Evolutionary conservation across 1,139 yeast genomes (phyloP).

Genomic region (Lodderomyces jiufengensis): DNA sequence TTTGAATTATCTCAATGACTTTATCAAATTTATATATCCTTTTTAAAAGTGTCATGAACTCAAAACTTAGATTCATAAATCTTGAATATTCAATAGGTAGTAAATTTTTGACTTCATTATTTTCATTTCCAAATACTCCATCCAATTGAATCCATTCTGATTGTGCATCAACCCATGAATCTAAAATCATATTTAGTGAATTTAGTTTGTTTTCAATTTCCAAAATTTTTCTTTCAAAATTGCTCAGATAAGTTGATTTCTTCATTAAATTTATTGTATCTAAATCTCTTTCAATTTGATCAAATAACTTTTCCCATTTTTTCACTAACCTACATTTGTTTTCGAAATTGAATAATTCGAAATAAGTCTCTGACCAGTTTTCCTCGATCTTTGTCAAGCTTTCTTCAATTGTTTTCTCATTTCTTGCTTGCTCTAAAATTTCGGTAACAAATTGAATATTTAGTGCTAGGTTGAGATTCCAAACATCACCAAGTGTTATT

Average conservation of each 20-base stretch:
- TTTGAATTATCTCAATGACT: conserved; percentile 55
- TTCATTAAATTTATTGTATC: conserved; percentile 67
- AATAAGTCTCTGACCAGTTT: conserved; percentile 47
- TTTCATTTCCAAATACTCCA: conserved; percentile 63
- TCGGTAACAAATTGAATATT: conserved; percentile 49
- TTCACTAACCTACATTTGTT: conserved; percentile 54
- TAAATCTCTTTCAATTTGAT: conserved; percentile 57
- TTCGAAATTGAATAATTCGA: conserved; percentile 56
- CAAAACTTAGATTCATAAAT: conserved; percentile 62
- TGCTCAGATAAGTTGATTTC: conserved; percentile 58
- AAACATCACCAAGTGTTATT: conserved; percentile 53
- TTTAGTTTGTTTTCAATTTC: conserved; percentile 58
- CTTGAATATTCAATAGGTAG: conserved; percentile 71
- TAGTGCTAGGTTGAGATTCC: conserved; percentile 49
- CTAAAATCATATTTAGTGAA: conserved; percentile 50
- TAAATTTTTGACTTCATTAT: conserved; percentile 52
- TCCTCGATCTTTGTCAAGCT: conserved; percentile 45
- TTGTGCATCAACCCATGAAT: conserved; percentile 80
- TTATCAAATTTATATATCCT: conserved; percentile 48
- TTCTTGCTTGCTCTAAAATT: conserved; percentile 62
- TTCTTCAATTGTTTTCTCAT: conserved; percentile 66
- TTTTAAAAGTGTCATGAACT: conserved; percentile 51
- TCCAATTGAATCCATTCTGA: conserved; percentile 85
- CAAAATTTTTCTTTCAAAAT: conserved; percentile 58
- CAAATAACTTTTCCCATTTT: conserved; percentile 67